A percentile compares a stretch with the other conserved stretches of the same genome.
Conservation (phyloP, 106 monocot species). For the Gastrodia elata region DNA sequence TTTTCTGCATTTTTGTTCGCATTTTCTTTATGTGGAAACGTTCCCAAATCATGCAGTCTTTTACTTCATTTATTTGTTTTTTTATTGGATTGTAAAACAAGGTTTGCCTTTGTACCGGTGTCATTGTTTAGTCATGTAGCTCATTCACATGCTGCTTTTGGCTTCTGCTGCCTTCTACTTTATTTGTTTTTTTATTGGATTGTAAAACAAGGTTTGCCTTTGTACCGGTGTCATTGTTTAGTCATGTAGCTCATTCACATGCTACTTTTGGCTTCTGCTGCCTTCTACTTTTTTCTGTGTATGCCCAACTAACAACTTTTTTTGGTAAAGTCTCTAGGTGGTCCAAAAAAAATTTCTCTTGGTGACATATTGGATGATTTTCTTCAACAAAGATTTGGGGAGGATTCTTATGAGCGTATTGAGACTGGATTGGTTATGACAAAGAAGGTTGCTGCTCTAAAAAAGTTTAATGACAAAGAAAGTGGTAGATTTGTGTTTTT, state of each 20-base stretch:
- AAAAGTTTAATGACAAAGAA: slow-evolving; percentile 67
- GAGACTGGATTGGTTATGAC: slow-evolving; percentile 51
- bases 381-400: slow-evolving; percentile 82
- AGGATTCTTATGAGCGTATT: slow-evolving; percentile 73
- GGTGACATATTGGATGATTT: slow-evolving; percentile 94
- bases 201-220: background rate
- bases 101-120: background rate
- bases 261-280: background rate
- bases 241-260: background rate
- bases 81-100: background rate
- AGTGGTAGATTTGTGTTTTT: slow-evolving; percentile 82
- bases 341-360: slow-evolving; percentile 46
- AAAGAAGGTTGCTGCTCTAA: slow-evolving; percentile 52
- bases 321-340: slow-evolving; percentile 43
- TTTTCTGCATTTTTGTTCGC: background rate
- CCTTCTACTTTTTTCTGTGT: background rate
- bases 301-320: slow-evolving; percentile 2
- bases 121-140: background rate
- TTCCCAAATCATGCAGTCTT: background rate
- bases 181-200: background rate
- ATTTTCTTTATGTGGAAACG: background rate
- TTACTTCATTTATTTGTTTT: background rate
- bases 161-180: background rate
- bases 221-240: background rate
- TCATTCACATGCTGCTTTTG: background rate